Evolutionary conservation across 208 protist species (phyloP).

Genomic region (Acanthamoeba healyi): DNA sequence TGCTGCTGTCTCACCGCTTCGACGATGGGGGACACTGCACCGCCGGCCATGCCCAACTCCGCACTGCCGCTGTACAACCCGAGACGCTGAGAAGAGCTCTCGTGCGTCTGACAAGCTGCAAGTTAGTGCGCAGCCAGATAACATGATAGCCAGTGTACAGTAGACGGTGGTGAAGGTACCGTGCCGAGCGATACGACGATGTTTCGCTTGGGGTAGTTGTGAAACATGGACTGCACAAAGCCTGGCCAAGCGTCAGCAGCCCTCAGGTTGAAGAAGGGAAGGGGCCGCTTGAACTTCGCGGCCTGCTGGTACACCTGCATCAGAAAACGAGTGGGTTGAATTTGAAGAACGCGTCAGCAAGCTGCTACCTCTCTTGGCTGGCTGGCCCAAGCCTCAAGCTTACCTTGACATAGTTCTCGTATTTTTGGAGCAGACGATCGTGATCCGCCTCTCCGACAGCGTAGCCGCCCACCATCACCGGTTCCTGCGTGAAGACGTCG

Average conservation of each 20-base stretch:
- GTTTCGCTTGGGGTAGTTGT: constrained; percentile 41
- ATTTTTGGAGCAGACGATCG: background rate
- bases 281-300: background rate
- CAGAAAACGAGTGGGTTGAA: background rate
- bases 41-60: constrained; percentile 15
- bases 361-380: no score
- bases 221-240: background rate
- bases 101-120: background rate
- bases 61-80: constrained; percentile 4
- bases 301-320: constrained; percentile 35
- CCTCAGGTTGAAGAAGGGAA: constrained; percentile 35
- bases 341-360: background rate
- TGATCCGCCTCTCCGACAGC: background rate
- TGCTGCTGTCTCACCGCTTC: background rate
- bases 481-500: constrained; percentile 50
- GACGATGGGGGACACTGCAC: background rate
- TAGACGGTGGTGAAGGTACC: background rate
- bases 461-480: constrained; percentile 28
- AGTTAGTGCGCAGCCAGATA: background rate
- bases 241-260: background rate
- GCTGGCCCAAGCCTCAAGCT: no score
- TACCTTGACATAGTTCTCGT: constrained; percentile 16
- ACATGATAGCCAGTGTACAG: background rate
- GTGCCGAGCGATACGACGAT: constrained; percentile 9
- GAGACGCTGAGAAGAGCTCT: constrained; percentile 1